Evolutionary conservation across 805 yeast species (phyloP).

Genomic region (Candida dajiaensis): DNA sequence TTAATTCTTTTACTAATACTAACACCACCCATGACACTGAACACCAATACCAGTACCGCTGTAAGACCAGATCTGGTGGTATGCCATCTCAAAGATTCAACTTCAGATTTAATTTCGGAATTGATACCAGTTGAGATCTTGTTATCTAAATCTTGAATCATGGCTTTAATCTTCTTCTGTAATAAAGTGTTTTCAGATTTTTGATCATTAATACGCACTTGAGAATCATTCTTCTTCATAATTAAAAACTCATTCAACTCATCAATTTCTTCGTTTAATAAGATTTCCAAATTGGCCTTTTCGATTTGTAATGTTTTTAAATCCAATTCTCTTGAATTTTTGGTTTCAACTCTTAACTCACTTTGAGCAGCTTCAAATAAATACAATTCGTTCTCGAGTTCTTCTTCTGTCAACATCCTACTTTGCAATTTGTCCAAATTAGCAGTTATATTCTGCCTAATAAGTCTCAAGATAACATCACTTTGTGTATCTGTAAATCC

Average conservation of each 20-base stretch:
- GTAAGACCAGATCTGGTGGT: conserved; percentile 83
- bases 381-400: conserved; percentile 82
- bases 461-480: conserved; percentile 44
- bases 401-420: conserved; percentile 41
- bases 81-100: conserved; percentile 89
- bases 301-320: conserved; percentile 61
- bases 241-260: conserved; percentile 61
- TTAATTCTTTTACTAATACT: conserved; percentile 31
- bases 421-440: conserved; percentile 28
- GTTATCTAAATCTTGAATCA: conserved; percentile 77
- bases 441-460: conserved; percentile 29
- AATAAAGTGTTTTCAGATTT: conserved; percentile 76
- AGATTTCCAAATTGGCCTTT: conserved; percentile 64
- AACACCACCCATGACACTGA: conserved; percentile 51
- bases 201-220: conserved; percentile 81
- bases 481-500: conserved; percentile 63
- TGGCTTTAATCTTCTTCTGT: conserved; percentile 59
- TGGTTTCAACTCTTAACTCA: conserved; percentile 75
- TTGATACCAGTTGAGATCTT: conserved; percentile 77
- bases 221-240: conserved; percentile 64
- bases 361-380: conserved; percentile 89
- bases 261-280: conserved; percentile 67
- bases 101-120: conserved; percentile 77
- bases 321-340: conserved; percentile 63
- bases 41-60: conserved; percentile 63